Evolutionary conservation across 345 rosid species (phyloP).

Genomic region (Eucalyptus polybractea): DNA sequence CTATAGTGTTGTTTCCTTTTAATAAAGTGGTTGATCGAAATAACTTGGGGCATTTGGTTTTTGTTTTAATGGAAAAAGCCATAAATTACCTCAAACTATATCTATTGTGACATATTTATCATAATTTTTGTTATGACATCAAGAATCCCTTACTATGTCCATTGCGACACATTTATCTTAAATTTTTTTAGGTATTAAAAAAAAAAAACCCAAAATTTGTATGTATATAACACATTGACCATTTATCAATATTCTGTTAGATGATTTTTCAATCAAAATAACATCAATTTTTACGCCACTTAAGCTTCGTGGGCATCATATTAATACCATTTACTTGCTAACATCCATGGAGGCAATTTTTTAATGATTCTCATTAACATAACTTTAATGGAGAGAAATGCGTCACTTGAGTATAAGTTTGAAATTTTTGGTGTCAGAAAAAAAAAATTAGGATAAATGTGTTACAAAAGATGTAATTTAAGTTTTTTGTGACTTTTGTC

Average conservation of each 20-base stretch:
- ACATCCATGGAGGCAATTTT: background rate
- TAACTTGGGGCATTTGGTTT: background rate
- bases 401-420: too few relatives aligned
- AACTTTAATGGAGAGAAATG: background rate
- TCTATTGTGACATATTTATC: fast-evolving
- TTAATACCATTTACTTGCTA: too few relatives aligned
- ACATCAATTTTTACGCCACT: too few relatives aligned
- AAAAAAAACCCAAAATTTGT: background rate
- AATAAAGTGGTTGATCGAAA: background rate
- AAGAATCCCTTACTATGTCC: background rate
- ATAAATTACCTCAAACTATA: background rate
- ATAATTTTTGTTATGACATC: too few relatives aligned
- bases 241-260: fast-evolving
- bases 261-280: background rate
- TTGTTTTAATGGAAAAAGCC: background rate
- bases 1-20: background rate
- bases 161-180: too few relatives aligned
- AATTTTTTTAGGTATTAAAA: background rate
- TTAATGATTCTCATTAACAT: too few relatives aligned
- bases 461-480: fast-evolving
- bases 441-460: too few relatives aligned
- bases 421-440: fast-evolving
- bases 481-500: background rate
- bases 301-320: too few relatives aligned
- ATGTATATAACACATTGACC: background rate